Percentiles rank a stretch among this genome's conserved stretches.
phyloP scores from a whole-genome alignment of 2,329 filamentous ascomycete species.

The Aureobasidium sp. region DNA sequence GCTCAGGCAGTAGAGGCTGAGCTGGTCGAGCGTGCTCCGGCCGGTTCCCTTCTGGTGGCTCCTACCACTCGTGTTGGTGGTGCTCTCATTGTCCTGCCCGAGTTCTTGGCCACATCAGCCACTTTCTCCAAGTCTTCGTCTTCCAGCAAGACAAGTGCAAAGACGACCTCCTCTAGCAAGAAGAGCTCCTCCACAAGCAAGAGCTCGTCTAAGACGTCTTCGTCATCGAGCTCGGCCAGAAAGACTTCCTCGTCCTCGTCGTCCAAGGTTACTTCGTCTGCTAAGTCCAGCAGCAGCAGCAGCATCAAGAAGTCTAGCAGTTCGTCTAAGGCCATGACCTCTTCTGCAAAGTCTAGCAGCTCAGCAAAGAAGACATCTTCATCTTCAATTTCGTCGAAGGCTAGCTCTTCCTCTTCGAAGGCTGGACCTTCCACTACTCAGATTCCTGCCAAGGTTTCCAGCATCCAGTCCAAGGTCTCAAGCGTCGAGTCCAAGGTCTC shows the following conservation, averaged over 20 bases:
- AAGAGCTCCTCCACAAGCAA: slow-evolving; percentile 1
- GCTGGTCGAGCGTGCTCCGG: neutral
- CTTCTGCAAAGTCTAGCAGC: neutral
- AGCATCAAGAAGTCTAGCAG: slow-evolving; percentile 1
- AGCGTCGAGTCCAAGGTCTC: slow-evolving; percentile 2
- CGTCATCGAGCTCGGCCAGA: neutral
- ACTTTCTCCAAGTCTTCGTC: neutral
- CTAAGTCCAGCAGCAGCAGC: neutral
- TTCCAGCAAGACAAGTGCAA: slow-evolving; percentile 3
- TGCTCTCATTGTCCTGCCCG: neutral
- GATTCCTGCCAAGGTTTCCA: slow-evolving; percentile 1
- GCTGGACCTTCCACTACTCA: neutral
- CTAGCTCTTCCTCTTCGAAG: neutral
- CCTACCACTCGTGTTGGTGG: slow-evolving; percentile 11
- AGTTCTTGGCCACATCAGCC: slow-evolving; percentile 2
- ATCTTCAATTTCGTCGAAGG: neutral
- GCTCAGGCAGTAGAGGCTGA: neutral
- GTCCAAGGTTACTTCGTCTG: neutral
- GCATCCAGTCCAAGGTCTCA: neutral
- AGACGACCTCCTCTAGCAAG: slow-evolving; percentile 2
- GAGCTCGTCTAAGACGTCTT: neutral
- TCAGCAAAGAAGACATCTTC: neutral
- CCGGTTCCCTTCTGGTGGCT: neutral
- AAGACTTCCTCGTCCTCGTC: slow-evolving; percentile 5
- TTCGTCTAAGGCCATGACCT: neutral